These are phyloP conservation scores for Penicillium waksmanii DNA, from an alignment of 495 filamentous ascomycete species.

Conservation along the genomic window DNA sequence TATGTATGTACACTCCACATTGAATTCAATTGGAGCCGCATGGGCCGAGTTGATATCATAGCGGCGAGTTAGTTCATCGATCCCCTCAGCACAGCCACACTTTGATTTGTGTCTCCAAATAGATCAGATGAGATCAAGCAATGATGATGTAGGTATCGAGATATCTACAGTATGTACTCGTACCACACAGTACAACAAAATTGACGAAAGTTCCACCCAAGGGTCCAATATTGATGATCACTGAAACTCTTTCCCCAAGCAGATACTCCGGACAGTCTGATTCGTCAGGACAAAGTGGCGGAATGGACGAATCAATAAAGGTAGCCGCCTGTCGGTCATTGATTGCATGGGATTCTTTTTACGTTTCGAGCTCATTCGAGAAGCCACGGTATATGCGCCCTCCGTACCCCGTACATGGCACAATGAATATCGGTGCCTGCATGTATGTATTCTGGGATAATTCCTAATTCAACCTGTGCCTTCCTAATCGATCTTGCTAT, in stretches of 20 bases:
- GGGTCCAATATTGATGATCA: too few species aligned
- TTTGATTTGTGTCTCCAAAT: not conserved
- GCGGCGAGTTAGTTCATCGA: not conserved
- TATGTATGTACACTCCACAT: not conserved
- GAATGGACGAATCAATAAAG: not conserved
- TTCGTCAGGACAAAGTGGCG: not conserved
- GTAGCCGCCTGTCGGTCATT: not conserved
- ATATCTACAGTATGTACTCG: not conserved
- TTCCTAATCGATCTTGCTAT: not conserved
- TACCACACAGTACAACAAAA: too few species aligned
- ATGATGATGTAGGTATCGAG: not conserved
- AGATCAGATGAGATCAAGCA: not conserved
- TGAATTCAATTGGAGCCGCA: slow-evolving; percentile 2
- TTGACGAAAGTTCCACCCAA: too few species aligned
- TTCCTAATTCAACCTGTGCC: not conserved
- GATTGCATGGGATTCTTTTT: not conserved
- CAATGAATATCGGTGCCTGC: slow-evolving; percentile 1
- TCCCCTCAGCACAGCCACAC: not conserved
- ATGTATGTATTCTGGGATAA: not conserved
- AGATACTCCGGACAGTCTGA: not conserved
- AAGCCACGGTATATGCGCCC: not conserved
- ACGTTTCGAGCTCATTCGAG: not conserved
- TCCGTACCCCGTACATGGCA: not conserved
- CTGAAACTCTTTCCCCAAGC: not conserved
- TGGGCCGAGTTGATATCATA: slow-evolving; percentile 3